A percentile compares a stretch with the other conserved stretches of the same genome.
Evolutionary conservation across 495 filamentous ascomycete genomes (phyloP).

Genomic region (Annulohypoxylon bovei): DNA sequence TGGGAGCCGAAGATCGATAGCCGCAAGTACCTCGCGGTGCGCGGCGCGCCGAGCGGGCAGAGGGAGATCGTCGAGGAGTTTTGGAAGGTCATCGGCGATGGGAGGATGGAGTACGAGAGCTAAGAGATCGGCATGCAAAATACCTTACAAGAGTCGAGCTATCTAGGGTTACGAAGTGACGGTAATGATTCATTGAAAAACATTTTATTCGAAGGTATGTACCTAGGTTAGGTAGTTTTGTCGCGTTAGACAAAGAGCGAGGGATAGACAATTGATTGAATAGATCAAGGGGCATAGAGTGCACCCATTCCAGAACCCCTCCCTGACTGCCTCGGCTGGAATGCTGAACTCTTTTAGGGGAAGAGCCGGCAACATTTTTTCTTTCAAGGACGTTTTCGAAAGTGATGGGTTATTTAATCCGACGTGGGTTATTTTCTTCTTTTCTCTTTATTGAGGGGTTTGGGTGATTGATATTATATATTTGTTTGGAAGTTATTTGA

Average conservation of each 20-base stretch:
- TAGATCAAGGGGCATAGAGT: conserved; percentile 21
- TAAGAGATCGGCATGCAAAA: conserved; percentile 14
- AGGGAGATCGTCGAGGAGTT: conserved; percentile 83
- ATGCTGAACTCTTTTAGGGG: conserved; percentile 22
- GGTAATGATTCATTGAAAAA: conserved; percentile 14
- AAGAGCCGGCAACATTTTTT: background rate
- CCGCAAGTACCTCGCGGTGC: conserved; percentile 80
- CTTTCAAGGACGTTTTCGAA: conserved; percentile 23
- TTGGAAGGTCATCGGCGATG: conserved; percentile 67
- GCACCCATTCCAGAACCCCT: conserved; percentile 22
- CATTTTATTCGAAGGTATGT: conserved; percentile 11
- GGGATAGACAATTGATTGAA: conserved; percentile 31
- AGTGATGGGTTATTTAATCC: background rate
- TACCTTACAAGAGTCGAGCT: background rate
- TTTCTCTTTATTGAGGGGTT: background rate
- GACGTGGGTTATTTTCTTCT: background rate
- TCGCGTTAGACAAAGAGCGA: conserved; percentile 24
- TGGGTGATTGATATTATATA: background rate
- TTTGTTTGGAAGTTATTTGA: background rate
- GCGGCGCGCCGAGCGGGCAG: conserved; percentile 72
- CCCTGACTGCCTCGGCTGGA: conserved; percentile 26
- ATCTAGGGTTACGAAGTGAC: conserved; percentile 25
- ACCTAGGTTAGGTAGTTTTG: background rate
- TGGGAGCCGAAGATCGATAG: conserved; percentile 81
- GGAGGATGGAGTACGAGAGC: conserved; percentile 63